A percentile compares a stretch with the other conserved stretches of the same genome.
These are phyloP conservation scores for Amylocystis lapponica DNA, from an alignment of 768 basidiomycete species.

Conservation along the genomic window DNA sequence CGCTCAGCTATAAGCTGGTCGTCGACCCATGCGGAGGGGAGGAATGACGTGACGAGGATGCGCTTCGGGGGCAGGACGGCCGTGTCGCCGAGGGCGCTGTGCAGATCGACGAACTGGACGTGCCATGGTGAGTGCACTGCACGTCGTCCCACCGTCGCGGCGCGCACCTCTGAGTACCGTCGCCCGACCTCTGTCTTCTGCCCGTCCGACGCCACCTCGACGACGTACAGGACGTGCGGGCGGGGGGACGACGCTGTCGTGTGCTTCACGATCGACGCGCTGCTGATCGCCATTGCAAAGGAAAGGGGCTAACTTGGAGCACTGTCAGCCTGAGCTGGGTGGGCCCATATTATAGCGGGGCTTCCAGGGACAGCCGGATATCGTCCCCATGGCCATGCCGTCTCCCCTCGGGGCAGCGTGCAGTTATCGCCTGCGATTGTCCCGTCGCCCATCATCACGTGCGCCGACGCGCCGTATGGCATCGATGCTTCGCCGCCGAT, in stretches of 20 bases:
- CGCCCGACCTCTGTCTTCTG: slow-evolving; percentile 27
- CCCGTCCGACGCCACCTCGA: slow-evolving; percentile 33
- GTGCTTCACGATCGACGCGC: slow-evolving; percentile 33
- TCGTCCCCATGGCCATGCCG: too few species aligned
- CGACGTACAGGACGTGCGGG: slow-evolving; percentile 42
- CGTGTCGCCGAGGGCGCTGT: slow-evolving; percentile 35
- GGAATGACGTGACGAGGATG: slow-evolving; percentile 40
- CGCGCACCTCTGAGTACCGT: slow-evolving; percentile 40
- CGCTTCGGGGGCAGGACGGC: slow-evolving; percentile 46
- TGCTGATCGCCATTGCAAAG: slow-evolving; percentile 9
- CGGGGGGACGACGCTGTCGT: slow-evolving; percentile 41
- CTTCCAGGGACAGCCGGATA: too few species aligned
- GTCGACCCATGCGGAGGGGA: slow-evolving; percentile 49
- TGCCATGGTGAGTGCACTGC: not conserved
- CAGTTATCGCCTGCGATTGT: too few species aligned
- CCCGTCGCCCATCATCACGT: too few species aligned
- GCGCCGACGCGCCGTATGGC: too few species aligned
- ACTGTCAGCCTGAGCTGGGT: too few species aligned
- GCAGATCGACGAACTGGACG: slow-evolving; percentile 35
- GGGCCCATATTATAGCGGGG: too few species aligned
- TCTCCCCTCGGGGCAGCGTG: too few species aligned
- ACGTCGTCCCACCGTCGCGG: not conserved
- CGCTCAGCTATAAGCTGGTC: slow-evolving; percentile 47
- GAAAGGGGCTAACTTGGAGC: too few species aligned
- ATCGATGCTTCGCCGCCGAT: too few species aligned